Percentiles rank a stretch among this genome's conserved stretches.
Conservation (phyloP, 2,329 filamentous ascomycete genomes). For the Talaromyces sp. region DNA sequence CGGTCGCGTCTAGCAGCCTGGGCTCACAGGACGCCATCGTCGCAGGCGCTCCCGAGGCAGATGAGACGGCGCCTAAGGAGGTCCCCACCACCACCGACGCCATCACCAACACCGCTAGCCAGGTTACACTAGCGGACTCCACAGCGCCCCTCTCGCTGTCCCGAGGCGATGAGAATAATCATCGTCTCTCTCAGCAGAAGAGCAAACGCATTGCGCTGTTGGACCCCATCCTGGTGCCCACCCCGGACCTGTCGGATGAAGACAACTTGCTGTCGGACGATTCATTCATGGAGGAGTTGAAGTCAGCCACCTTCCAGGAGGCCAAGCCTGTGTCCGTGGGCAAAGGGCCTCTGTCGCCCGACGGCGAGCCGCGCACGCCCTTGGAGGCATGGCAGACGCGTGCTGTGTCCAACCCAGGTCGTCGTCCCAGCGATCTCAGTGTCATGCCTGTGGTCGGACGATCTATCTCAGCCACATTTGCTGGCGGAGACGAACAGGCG, state of each 20-base stretch:
- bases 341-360: constrained; percentile 73
- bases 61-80: constrained; percentile 4
- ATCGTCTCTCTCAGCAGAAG: constrained; percentile 20
- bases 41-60: not conserved
- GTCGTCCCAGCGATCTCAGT: constrained; percentile 24
- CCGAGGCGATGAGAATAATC: constrained; percentile 16
- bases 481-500: constrained; percentile 19
- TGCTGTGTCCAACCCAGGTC: constrained; percentile 37
- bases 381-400: constrained; percentile 32
- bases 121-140: constrained; percentile 9
- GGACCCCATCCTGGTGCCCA: constrained; percentile 51
- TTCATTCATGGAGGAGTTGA: constrained; percentile 77
- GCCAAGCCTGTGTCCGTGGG: constrained; percentile 75
- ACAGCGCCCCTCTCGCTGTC: constrained; percentile 18
- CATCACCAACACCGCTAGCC: not conserved
- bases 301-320: constrained; percentile 75
- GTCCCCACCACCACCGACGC: constrained; percentile 5
- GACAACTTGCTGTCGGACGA: constrained; percentile 56
- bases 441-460: constrained; percentile 27
- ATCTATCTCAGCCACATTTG: constrained; percentile 35
- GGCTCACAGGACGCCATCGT: not conserved
- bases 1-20: not conserved
- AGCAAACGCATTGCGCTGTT: constrained; percentile 32
- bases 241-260: constrained; percentile 38
- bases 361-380: constrained; percentile 24